Evolutionary conservation across 805 yeast genomes (phyloP), one percentile per base, ranked within the genome.

Genomic region (Sporopachydermia lactativora): DNA sequence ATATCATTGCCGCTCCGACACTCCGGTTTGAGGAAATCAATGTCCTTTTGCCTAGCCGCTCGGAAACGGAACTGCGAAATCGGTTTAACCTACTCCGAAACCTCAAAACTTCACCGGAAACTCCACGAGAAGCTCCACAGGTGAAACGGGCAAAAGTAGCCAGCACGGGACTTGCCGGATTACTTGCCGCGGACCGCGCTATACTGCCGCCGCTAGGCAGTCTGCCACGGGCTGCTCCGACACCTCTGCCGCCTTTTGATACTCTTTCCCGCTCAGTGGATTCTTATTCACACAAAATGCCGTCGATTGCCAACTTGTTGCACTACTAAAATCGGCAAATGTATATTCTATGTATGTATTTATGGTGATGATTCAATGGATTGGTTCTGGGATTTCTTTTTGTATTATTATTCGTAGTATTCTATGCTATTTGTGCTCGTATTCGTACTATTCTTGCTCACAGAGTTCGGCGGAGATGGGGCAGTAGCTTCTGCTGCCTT

Each of bases 21-120:
- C 31, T 24, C 8, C 31, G 31, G n/a, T 24, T 24, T 24, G 31
- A 24, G n/a, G 31, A 24, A n/a, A 24, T 24, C 31, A 24, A 24
- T 24, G 31, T 24, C 8, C n/a, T 24, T 8, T 24, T 24, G n/a
- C 31, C 31, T 8, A 24, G 31, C n/a, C 8, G 31, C 8, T 24
- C 31, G 13, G 31, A 24, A n/a, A n/a, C 31, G 8, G 31, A 24
- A 24, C n/a, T 24, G 31, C 31, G 31, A 24, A 24, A 8, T 24
- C 8, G 31, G n/a, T 24, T 24, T n/a, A 24, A 24, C n/a, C 13
- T 8, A n/a, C 31, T 24, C 13, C 31, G 31, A n/a, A 24, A 24
- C n/a, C 8, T 24, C 31, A 24, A 8, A 24, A 24, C 31, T 8
- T 24, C 31, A n/a, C n/a, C 31, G 31, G n/a, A n/a, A 24, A 8